Base-by-base conservation (phyloP, 768 basidiomycete genomes). In the Kwoniella europaea region DNA sequence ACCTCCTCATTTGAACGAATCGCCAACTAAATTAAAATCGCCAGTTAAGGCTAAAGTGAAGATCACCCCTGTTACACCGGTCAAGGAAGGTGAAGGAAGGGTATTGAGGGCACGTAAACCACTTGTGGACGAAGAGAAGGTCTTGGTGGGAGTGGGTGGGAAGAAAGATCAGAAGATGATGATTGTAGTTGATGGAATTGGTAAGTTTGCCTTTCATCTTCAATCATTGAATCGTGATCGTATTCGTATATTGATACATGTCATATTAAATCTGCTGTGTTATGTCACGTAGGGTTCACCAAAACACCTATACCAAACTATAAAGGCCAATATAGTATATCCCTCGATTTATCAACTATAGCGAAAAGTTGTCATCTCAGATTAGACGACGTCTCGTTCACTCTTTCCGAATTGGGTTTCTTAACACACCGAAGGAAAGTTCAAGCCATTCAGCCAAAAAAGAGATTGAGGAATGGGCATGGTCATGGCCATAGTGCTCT, bases 371-470 rank as follows among this genome's bases (percentile, higher is more conserved):
- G 92, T 58, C 90, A 92, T 82, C 85, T 98, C 64, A 88, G 92
- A 1, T 82, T 90, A 0, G 93, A 97, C 66, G 96, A 98, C 81
- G 89, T 90, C 0, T 91, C 93, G 0, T 94, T 93, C 83, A 93
- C 94, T 2, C 83, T 98, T 74, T 90, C 91, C 67, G 93, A 95
- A 80, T 90, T 91, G 70, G 93, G 94, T 35, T 83, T 98, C 65
- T 86, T 97, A n/a, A 10, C 61, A 5, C 57, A 76, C 46, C 56
- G 77, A 27, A 61, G 76, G 9, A 29, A 6, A 16, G 52, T 55
- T 18, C 63, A 43, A 24, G 65, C 41, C 59, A 69, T 16, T 44
- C 10, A 27, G 53, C 35, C 4, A 12, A 57, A 46, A 29, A 44
- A 15, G 50, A 18, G 35, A 4, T 35, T 35, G 35, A 35, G 35